Base-by-base conservation (phyloP, 2,329 filamentous ascomycete genomes). In the Pseudodiploospora longispora region DNA sequence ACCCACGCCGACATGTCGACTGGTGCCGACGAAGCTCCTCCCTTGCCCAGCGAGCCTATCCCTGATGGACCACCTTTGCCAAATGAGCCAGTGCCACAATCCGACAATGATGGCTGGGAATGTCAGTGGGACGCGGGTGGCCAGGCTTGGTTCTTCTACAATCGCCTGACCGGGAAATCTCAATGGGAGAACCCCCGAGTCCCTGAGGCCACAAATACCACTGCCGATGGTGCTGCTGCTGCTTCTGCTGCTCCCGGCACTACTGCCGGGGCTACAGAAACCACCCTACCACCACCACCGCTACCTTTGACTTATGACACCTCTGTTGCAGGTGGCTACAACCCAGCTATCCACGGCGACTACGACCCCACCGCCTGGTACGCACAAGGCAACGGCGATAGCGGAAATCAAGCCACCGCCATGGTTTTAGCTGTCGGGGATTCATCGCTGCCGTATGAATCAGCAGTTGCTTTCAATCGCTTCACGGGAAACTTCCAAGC, bases 281-380 rank as follows among this genome's bases (percentile, higher is more conserved):
- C 10, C 36, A 10, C 12, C 36, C 10, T 6, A 6, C n/a, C 10
- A 30, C 35, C 9, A 30, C 42, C 48, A 36, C 63, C 54, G 54
- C 65, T 53, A 31, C 57, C 55, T 5, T 64, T 62, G 5, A 51
- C 59, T 43, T 60, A 62, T 46, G 63, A 66, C 48, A 61, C 45
- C 42, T 68, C 54, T 38, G 67, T 77, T 27, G 76, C 75, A 5
- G 83, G 83, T 47, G 89, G 91, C 49, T 98, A 98, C 69, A 95
- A 97, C 60, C 93, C 93, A 1, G 86, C 88, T 27, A 91, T 98
- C 38, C 93, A 98, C 62, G 93, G 93, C 55, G 85, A 90, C 68
- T 98, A 96, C 70, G 93, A 98, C 58, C 89, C 90, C 4, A 93
- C 83, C 48, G 91, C 93, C n/a, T 86, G 89, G 70, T 98, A 98